Evolutionary conservation across 345 rosid genomes (phyloP), one percentile per base, ranked within the genome.

Genomic region (Dipteronia dyeriana): DNA sequence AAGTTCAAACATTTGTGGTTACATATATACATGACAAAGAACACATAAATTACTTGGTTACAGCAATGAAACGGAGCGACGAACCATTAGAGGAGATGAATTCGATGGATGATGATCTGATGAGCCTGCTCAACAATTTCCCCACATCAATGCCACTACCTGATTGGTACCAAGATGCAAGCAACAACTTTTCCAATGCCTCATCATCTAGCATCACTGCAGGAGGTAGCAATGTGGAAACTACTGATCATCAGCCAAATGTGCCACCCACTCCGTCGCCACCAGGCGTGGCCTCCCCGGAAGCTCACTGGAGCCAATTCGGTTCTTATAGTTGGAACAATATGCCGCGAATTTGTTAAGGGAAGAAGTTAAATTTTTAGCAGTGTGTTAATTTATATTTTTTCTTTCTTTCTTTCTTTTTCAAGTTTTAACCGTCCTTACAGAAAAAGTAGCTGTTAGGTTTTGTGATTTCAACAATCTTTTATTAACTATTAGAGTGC

Each of bases 71-170:
- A 54, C 57, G 77, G 49, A 79, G 66, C 17, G 38, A 85, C 71
- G 91, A 83, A 20, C 31, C 82, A 71, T 45, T 73, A 31, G 86
- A 79, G 81, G 85, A 84, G 85, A 84, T 81, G 78, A 73, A 78
- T 51, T 75, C 85, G 47, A 71, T 85, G 90, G 94, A 91, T 57
- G 97, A 93, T 0, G 92, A 87, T 72, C 73, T 92, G 45, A 51
- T 87, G 78, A 91, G 91, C 84, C 82, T 90, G 73, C 95, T 93
- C 57, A 87, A 82, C 81, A 88, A 83, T 76, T 90, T 93, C 82
- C 92, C 95, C 2, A 82, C 88, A 19, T 76, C 91, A 14, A 76
- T 79, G 75, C 89, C 93, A 5, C 84, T 88, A 11, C 95, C 95
- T 16, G 95, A 91, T 12, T 92, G 92, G 95, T 88, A 90, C 79